Evolutionary conservation across 192 early-diverging fungal genomes (phyloP).

Genomic region (Chytriomyces sp.): DNA sequence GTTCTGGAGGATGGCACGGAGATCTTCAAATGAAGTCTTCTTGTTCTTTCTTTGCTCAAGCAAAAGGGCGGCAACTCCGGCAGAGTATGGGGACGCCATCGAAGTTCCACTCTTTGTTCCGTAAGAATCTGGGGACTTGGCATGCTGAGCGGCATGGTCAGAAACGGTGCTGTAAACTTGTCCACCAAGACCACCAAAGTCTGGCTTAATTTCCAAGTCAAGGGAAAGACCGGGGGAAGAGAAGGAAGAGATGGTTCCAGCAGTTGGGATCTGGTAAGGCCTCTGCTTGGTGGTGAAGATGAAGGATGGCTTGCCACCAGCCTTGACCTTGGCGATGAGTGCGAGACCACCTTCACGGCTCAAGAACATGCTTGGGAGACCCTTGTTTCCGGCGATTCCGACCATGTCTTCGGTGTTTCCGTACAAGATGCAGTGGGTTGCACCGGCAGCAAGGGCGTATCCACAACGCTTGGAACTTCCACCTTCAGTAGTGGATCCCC

Average conservation of each 20-base stretch:
- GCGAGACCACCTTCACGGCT: constrained; percentile 12
- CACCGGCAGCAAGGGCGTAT: constrained; percentile 28
- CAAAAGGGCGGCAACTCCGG: constrained; percentile 73
- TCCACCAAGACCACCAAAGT: constrained; percentile 50
- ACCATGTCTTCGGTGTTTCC: constrained; percentile 19
- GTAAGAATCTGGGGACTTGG: constrained; percentile 22
- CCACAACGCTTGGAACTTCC: constrained; percentile 31
- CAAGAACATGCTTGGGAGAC: constrained; percentile 27
- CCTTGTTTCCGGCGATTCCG: constrained; percentile 22
- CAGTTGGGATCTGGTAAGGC: constrained; percentile 51
- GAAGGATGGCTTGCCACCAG: constrained; percentile 38
- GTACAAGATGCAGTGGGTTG: constrained; percentile 46
- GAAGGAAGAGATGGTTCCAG: constrained; percentile 72
- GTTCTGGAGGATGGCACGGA: constrained; percentile 56
- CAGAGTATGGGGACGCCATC: constrained; percentile 80
- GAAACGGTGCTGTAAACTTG: constrained; percentile 42
- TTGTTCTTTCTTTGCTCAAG: constrained; percentile 52
- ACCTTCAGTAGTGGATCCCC: constrained; percentile 21
- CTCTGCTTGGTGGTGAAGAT: constrained; percentile 54
- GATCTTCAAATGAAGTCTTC: constrained; percentile 18
- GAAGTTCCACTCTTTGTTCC: constrained; percentile 65
- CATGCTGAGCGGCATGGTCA: constrained; percentile 7
- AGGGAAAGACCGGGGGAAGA: constrained; percentile 76
- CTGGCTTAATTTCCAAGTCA: constrained; percentile 68
- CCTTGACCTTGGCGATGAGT: constrained; percentile 34